A percentile compares a stretch with the other conserved stretches of the same genome.
Evolutionary conservation across 352 stramenopile species (phyloP).

Genomic region (Phytophthora tentaculata): DNA sequence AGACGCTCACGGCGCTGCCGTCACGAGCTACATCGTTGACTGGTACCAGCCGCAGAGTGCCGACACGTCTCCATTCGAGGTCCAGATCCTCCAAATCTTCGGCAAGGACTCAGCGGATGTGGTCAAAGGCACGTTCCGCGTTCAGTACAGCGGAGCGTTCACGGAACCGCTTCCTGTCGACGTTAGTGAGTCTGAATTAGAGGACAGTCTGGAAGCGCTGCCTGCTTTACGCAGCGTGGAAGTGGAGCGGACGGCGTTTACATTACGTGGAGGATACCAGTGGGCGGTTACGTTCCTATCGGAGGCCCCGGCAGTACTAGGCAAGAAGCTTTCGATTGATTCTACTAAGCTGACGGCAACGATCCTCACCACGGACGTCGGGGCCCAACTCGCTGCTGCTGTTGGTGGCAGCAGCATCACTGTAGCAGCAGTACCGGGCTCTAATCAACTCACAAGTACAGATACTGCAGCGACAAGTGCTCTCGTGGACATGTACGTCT

Average conservation of each 20-base stretch:
- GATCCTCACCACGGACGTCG: constrained; percentile 45
- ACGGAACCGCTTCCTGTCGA: constrained; percentile 63
- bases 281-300: constrained; percentile 84
- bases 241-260: constrained; percentile 64
- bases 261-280: constrained; percentile 58
- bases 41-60: constrained; percentile 61
- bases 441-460: constrained; percentile 42
- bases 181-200: constrained; percentile 65
- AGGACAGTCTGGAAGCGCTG: constrained; percentile 66
- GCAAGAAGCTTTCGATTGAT: constrained; percentile 54
- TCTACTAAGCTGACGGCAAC: constrained; percentile 41
- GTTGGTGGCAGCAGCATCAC: constrained; percentile 50
- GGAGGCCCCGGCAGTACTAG: constrained; percentile 49
- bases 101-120: constrained; percentile 40
- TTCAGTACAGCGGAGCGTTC: constrained; percentile 58
- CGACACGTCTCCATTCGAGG: constrained; percentile 49
- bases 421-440: constrained; percentile 38
- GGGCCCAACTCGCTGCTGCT: constrained; percentile 44
- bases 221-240: constrained; percentile 71
- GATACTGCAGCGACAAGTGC: constrained; percentile 45
- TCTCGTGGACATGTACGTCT: constrained; percentile 59
- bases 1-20: constrained; percentile 48
- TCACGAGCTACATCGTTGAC: constrained; percentile 76
- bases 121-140: constrained; percentile 78
- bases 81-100: constrained; percentile 77